phyloP scores from a whole-genome alignment of 306 rosid genomes.

The Rosa lucieae region DNA sequence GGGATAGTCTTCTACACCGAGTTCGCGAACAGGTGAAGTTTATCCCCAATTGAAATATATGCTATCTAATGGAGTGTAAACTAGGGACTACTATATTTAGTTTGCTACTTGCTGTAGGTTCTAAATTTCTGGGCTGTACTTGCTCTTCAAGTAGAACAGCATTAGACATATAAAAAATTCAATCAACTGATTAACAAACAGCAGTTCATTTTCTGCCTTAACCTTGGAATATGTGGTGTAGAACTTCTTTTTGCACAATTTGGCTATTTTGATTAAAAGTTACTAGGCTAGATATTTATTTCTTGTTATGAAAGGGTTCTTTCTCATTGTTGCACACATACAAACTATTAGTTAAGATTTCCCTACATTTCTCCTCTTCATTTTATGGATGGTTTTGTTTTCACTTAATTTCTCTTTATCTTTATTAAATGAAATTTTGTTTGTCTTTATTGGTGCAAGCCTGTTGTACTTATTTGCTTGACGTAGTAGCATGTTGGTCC shows the following conservation, averaged over 20 bases:
- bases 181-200: background rate
- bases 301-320: background rate
- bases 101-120: background rate
- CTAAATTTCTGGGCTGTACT: background rate
- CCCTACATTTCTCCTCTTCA: background rate
- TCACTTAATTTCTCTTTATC: too few relatives aligned
- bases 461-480: background rate
- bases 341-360: background rate
- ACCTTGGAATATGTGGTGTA: background rate
- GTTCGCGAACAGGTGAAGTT: slow-evolving; percentile 77
- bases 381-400: background rate
- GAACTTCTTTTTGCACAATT: background rate
- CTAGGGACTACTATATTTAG: background rate
- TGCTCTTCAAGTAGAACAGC: background rate
- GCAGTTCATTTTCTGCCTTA: background rate
- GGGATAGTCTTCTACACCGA: slow-evolving; percentile 91
- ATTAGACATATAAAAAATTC: background rate
- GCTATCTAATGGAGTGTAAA: background rate
- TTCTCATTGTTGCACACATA: background rate
- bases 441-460: background rate
- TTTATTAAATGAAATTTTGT: background rate
- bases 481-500: background rate
- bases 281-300: background rate
- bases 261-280: background rate
- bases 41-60: background rate